A percentile compares a stretch with the other conserved stretches of the same genome.
phyloP scores from a whole-genome alignment of 73 alveolate genomes.

The Paramecium biaurelia region DNA sequence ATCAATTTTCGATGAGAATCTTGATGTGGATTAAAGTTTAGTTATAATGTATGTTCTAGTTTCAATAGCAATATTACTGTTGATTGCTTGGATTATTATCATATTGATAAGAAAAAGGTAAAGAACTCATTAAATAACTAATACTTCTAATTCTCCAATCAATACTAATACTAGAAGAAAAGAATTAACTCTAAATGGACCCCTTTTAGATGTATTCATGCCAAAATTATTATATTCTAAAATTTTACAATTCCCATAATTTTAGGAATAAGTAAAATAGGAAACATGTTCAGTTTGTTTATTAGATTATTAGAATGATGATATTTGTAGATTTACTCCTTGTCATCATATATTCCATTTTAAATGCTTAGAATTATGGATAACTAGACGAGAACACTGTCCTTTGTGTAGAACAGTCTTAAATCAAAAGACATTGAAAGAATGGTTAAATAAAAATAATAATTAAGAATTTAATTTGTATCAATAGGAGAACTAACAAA shows the following conservation, averaged over 20 bases:
- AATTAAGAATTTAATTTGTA: not conserved
- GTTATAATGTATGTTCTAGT: not conserved
- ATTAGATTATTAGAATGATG: not conserved
- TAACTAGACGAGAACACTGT: not conserved
- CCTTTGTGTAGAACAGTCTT: not conserved
- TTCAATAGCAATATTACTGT: not conserved
- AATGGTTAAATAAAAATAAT: not conserved
- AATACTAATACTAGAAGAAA: not conserved
- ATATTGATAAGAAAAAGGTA: not conserved
- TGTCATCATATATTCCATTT: slow-evolving; percentile 27
- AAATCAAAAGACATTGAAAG: not conserved
- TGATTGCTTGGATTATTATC: not conserved
- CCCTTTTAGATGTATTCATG: not conserved
- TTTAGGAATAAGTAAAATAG: not conserved
- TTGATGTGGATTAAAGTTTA: not conserved
- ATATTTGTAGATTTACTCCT: slow-evolving; percentile 1
- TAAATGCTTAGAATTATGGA: slow-evolving; percentile 16
- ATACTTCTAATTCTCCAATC: not conserved
- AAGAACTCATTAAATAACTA: not conserved
- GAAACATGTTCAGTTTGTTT: slow-evolving; percentile 10
- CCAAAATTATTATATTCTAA: not conserved
- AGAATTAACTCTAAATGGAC: not conserved
- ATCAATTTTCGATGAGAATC: not conserved
- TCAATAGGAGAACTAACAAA: not conserved
- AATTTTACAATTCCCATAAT: not conserved